Evolutionary conservation across 495 filamentous ascomycete species (phyloP), one percentile per base, ranked within the genome.

Genomic region (Annulohypoxylon maeteangense): DNA sequence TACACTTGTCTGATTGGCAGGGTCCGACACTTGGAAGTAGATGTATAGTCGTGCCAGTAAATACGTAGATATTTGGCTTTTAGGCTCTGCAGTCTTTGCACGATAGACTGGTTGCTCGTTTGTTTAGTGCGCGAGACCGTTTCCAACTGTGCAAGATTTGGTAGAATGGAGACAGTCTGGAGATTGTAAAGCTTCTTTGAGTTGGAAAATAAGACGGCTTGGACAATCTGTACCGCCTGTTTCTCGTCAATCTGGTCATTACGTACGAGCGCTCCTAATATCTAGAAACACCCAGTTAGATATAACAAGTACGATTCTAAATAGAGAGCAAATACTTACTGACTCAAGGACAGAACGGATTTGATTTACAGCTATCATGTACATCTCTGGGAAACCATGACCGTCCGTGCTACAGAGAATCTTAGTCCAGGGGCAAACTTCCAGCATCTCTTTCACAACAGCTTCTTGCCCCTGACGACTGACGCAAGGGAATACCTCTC

Each of bases 391-490:
- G 67, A 93, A 93, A 76, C 86, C 91, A 74, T 94, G 91, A 0
- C 92, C 93, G 78, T 96, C 93, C 0, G 91, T 93, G 65, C 92
- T 94, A 90, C 93, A 97, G 1, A 95, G 74, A 2, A 97, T 79
- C 77, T 95, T 95, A 64, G 87, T 89, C 25, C 84, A 87, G 0
- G 94, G 94, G 40, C 89, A 89, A 0, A 95, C 76, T 75, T 97
- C 93, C 10, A 97, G 78, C 38, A 91, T 86, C 79, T 97, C 85
- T 34, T 89, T 86, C 6, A 97, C 60, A 14, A 95, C 87, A 2
- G 80, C 81, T 74, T 92, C 90, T 77, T 97, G 92, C 0, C 91
- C 94, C 45, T 94, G 88, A 56, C 89, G 87, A 72, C 92, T 95
- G 25, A 97, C 78, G 79, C 88, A 90, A 2, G 93, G 93, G 69